A percentile compares a stretch with the other conserved stretches of the same genome.
Evolutionary conservation across 257 asterid species (phyloP).

Genomic region (Hygrophila difformis): DNA sequence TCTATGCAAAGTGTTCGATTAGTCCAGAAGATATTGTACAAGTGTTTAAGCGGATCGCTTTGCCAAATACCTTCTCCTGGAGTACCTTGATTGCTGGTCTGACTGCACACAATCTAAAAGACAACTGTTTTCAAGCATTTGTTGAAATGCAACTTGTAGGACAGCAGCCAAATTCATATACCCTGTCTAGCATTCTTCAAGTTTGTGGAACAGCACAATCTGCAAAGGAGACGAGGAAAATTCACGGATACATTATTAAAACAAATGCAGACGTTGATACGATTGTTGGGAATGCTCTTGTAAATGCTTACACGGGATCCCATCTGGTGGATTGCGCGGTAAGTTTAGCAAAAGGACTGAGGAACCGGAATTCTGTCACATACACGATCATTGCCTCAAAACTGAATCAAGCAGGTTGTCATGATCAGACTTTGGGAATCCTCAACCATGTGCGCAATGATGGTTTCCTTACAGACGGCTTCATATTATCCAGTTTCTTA

Average conservation of each 20-base stretch:
- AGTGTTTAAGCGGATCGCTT: slow-evolving; percentile 16
- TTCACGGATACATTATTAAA: slow-evolving; percentile 25
- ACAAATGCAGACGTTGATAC: no score
- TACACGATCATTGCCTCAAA: slow-evolving; percentile 25
- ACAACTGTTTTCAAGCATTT: slow-evolving; percentile 23
- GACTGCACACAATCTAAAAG: slow-evolving; percentile 11
- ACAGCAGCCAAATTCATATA: slow-evolving; percentile 24
- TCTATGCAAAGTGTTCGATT: slow-evolving; percentile 19
- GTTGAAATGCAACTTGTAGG: slow-evolving; percentile 22
- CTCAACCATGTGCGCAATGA: slow-evolving; percentile 17
- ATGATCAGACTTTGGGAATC: slow-evolving; percentile 13
- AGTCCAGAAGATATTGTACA: slow-evolving; percentile 11
- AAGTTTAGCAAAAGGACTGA: slow-evolving; percentile 16
- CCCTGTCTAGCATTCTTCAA: slow-evolving; percentile 20
- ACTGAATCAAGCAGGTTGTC: slow-evolving; percentile 22
- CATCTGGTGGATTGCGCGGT: slow-evolving; percentile 23
- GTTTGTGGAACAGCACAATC: slow-evolving; percentile 17
- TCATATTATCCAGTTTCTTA: slow-evolving; percentile 23
- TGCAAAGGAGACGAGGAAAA: slow-evolving; percentile 12
- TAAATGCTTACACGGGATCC: slow-evolving; percentile 31
- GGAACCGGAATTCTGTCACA: slow-evolving; percentile 8
- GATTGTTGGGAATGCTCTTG: no score
- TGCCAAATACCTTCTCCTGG: slow-evolving; percentile 24
- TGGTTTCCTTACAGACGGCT: slow-evolving; percentile 19
- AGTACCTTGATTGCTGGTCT: slow-evolving; percentile 15